These are phyloP conservation scores for Aspergillus nomiae DNA, from an alignment of 2,329 filamentous ascomycete species.

Conservation along the genomic window DNA sequence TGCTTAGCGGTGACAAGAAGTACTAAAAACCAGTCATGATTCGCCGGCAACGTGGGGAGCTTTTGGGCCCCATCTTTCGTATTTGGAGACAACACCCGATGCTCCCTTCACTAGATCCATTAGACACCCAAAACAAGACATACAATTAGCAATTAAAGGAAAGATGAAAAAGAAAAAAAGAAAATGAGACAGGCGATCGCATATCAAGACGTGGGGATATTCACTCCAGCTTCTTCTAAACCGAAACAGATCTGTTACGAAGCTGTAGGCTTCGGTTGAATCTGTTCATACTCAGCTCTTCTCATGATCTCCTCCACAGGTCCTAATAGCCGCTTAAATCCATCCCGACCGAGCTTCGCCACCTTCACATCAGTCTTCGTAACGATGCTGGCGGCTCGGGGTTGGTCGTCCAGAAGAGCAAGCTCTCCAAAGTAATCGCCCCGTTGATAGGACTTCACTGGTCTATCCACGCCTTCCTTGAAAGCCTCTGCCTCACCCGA, in stretches of 20 bases:
- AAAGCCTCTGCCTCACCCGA: conserved; percentile 82
- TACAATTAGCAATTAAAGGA: conserved; percentile 2
- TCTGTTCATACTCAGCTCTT: conserved; percentile 53
- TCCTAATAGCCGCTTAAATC: conserved; percentile 89
- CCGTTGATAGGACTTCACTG: conserved; percentile 81
- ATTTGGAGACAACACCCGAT: conserved; percentile 10
- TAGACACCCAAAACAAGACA: conserved; percentile 2
- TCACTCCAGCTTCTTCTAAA: conserved; percentile 11
- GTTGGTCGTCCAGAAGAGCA: conserved; percentile 88
- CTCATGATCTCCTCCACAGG: conserved; percentile 95
- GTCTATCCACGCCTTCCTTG: conserved; percentile 70
- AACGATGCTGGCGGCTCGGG: conserved; percentile 85
- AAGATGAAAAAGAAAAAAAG: conserved; percentile 9
- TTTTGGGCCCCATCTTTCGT: conserved; percentile 16
- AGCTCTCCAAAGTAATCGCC: conserved; percentile 98
- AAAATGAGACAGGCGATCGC: conserved; percentile 8
- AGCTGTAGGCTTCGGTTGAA: conserved; percentile 25
- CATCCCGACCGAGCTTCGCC: conserved; percentile 86
- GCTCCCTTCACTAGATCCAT: conserved; percentile 15
- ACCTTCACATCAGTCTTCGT: conserved; percentile 88
- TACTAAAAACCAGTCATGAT: conserved; percentile 11
- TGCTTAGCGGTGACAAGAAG: conserved; percentile 10
- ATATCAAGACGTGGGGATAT: background rate
- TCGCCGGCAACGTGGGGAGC: conserved; percentile 12
- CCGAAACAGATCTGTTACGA: conserved; percentile 24